Percentiles rank a stretch among this genome's conserved stretches.
phyloP scores from a whole-genome alignment of 1,284 basidiomycete species.

The Puccinia polysora region DNA sequence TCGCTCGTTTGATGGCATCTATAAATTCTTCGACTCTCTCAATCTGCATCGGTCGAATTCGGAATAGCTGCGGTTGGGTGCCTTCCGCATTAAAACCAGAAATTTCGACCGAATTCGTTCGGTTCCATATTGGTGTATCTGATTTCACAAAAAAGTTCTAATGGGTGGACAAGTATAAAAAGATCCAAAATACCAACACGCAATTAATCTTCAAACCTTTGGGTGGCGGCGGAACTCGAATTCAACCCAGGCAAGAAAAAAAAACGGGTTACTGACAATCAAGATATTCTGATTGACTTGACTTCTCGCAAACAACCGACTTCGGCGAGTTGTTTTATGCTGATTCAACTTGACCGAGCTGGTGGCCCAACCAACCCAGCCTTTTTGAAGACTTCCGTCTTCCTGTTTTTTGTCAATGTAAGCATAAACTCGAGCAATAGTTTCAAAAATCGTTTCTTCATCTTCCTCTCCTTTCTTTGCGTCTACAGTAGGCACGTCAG shows the following conservation, averaged over 20 bases:
- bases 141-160: slow-evolving; percentile 30
- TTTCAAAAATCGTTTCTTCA: slow-evolving; percentile 38
- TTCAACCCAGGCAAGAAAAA: neutral
- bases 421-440: slow-evolving; percentile 30
- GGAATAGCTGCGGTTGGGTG: slow-evolving; percentile 1
- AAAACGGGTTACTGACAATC: slow-evolving; percentile 14
- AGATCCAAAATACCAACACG: too few relatives aligned
- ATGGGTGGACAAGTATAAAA: too few relatives aligned
- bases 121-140: slow-evolving; percentile 1
- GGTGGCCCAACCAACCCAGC: slow-evolving; percentile 34
- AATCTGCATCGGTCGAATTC: slow-evolving; percentile 1
- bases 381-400: slow-evolving; percentile 24
- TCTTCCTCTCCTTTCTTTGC: slow-evolving; percentile 25
- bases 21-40: slow-evolving; percentile 22
- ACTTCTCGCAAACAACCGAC: slow-evolving; percentile 31
- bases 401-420: slow-evolving; percentile 26
- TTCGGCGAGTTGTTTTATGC: slow-evolving; percentile 4
- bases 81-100: slow-evolving; percentile 19
- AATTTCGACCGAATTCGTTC: slow-evolving; percentile 1
- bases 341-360: slow-evolving; percentile 20
- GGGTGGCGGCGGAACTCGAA: neutral
- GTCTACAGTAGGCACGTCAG: neutral
- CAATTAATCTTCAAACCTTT: too few relatives aligned
- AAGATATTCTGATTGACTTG: slow-evolving; percentile 30
- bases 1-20: neutral